These are phyloP conservation scores for Xylaria scruposa DNA, from an alignment of 495 filamentous ascomycete genomes.

Conservation along the genomic window DNA sequence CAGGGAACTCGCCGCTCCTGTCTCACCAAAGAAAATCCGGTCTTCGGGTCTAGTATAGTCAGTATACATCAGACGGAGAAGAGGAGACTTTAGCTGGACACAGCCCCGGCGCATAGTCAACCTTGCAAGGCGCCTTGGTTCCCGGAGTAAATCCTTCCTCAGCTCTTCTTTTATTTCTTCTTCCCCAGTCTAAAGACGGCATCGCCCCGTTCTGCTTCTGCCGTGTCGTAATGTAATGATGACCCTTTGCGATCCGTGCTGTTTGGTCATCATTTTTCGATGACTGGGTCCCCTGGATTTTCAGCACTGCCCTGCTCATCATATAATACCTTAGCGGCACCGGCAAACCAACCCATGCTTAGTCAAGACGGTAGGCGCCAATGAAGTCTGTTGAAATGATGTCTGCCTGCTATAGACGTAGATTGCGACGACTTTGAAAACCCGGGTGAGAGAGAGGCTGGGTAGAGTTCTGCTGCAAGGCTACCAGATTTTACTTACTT, in stretches of 20 bases:
- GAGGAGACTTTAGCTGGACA: slow-evolving; percentile 1
- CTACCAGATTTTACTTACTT: neutral
- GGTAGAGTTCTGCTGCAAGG: neutral
- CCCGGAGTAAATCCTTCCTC: neutral
- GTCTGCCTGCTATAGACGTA: slow-evolving; percentile 4
- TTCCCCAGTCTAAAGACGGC: neutral
- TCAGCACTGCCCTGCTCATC: slow-evolving; percentile 1
- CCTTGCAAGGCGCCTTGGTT: slow-evolving; percentile 19
- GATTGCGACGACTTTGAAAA: neutral
- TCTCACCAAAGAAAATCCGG: neutral
- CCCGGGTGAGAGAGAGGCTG: neutral
- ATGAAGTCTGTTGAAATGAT: neutral
- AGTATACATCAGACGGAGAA: neutral
- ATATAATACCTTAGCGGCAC: neutral
- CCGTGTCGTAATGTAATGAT: neutral
- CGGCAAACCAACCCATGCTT: neutral
- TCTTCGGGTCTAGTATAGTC: neutral
- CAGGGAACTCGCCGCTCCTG: neutral
- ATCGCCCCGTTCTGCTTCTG: slow-evolving; percentile 5
- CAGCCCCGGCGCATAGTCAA: slow-evolving; percentile 23
- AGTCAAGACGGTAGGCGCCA: neutral
- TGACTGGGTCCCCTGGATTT: neutral
- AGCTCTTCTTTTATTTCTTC: slow-evolving; percentile 17
- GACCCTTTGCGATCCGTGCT: neutral
- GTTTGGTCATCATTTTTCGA: slow-evolving; percentile 5